Base-by-base conservation (phyloP, 176 grass and related monocot genomes). In the Stipa capillata region DNA sequence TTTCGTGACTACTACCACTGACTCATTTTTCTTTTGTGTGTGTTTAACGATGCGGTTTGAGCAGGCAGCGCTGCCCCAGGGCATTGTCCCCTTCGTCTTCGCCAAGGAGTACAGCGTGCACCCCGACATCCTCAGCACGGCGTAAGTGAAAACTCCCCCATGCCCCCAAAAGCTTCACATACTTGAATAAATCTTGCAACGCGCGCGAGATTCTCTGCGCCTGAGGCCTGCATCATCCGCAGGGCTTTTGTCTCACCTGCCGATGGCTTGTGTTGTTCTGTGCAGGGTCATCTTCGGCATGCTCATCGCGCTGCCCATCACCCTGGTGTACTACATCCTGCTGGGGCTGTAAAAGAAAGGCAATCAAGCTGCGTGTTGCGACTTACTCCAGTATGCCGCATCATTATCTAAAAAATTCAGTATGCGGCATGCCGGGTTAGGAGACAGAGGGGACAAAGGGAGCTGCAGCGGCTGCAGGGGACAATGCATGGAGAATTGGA, bases 81-180 rank as follows among this genome's bases (percentile, higher is more conserved):
- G 91, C 64, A 94, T 97, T 89, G 91, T 97, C 89, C 91, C 94
- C 84, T 97, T 97, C 87, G 91, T 97, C 56, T 97, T 94, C 77
- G 94, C 94, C 76, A 97, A 97, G 84, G 94, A 97, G 91, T 97
- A 97, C 94, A 91, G 92, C 84, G 78, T 97, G 86, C 94, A 97
- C 85, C 94, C 94, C 73, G 91, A 89, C 91, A 97, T 97, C 56
- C 91, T 97, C 69, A 97, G 94, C 89, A 97, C 94, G 54, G 94
- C 86, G 94, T 97, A 84, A 90, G 93, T 72, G 17, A 11, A n/a
- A n/a, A n/a, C n/a, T n/a, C 57, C 8, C 57, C 42, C 57, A 31
- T 32, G 13, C 8, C 15, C 28, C 27, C 57, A 8, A 18, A n/a
- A n/a, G n/a, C n/a, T n/a, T n/a, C n/a, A n/a, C n/a, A n/a, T n/a